Evolutionary conservation across 148 eudicot species (phyloP), one percentile per base, ranked within the genome.

Genomic region (Beta vulgaris): DNA sequence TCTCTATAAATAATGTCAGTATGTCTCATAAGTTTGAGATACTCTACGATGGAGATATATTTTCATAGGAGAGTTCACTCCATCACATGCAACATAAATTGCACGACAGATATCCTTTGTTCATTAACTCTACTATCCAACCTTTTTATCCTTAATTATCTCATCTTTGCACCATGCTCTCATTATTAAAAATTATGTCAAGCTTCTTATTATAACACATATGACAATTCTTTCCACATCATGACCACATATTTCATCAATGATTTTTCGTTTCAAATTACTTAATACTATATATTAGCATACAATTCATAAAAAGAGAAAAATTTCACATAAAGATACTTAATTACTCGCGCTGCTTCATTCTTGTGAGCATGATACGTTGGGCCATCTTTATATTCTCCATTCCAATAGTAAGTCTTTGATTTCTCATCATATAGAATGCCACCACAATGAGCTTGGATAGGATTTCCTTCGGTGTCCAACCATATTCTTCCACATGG

Each of bases 401-500:
- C 99, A 76, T 95, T 92, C 99, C 99, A 95, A 75, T 87, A 95
- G 79, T 90, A 92, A 15, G 86, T 89, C 73, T 76, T 84, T 12
- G 84, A 81, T 66, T 76, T 79, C 75, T 85, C 87, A 72, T 95
- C 94, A 82, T 87, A 95, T 2, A 95, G 55, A 76, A 92, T 87
- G 64, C 99, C 99, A 79, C 99, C 99, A 68, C 99, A 97, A 74
- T 95, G 99, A 81, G 97, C 99, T 88, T 95, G 99, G 72, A 95
- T 92, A 67, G 96, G 97, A 81, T 95, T 88, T 40, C 97, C 99
- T 40, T 92, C 94, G 12, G 98, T 92, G 80, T 95, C 99, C 31
- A 95, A 73, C 99, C 99, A 95, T 76, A 95, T 90, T 84, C 86
- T 92, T 71, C 94, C 99, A 0, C 98, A 78, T 81, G 72, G 82